phyloP scores from a whole-genome alignment of 768 basidiomycete genomes.

The Phlebiopsis gigantea region DNA sequence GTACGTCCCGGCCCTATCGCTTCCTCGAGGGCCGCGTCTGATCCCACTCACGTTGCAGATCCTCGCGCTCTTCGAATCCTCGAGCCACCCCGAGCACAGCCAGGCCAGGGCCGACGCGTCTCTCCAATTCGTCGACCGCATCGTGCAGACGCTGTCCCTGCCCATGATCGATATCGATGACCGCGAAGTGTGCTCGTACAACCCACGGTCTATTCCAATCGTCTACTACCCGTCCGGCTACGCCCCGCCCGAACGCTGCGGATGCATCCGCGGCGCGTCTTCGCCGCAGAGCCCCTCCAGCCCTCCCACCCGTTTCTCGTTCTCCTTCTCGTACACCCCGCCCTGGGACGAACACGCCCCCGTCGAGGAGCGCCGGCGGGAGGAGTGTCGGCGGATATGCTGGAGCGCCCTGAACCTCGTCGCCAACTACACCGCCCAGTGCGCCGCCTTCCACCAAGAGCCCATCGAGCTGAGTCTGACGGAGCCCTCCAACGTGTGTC shows the following conservation, averaged over 20 bases:
- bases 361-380: constrained; percentile 48
- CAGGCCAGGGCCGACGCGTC: constrained; percentile 48
- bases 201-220: constrained; percentile 13
- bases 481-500: constrained; percentile 62
- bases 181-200: constrained; percentile 22
- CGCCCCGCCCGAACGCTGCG: constrained; percentile 32
- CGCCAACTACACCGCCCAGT: constrained; percentile 63
- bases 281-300: constrained; percentile 27
- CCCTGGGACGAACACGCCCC: constrained; percentile 63
- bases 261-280: constrained; percentile 32
- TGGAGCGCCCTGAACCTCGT: constrained; percentile 72
- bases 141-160: constrained; percentile 52
- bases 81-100: constrained; percentile 62
- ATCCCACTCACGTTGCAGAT: constrained; percentile 37
- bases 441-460: constrained; percentile 57
- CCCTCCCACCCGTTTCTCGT: constrained; percentile 26
- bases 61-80: constrained; percentile 72
- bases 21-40: not conserved
- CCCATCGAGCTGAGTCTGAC: constrained; percentile 53
- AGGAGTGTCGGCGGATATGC: constrained; percentile 71
- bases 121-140: constrained; percentile 55
- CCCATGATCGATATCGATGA: constrained; percentile 55
- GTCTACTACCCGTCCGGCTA: constrained; percentile 17
- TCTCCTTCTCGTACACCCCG: constrained; percentile 43
- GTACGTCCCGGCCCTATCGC: constrained; percentile 32